phyloP scores from a whole-genome alignment of 2,329 filamentous ascomycete species.

The Colletotrichum sublineola region DNA sequence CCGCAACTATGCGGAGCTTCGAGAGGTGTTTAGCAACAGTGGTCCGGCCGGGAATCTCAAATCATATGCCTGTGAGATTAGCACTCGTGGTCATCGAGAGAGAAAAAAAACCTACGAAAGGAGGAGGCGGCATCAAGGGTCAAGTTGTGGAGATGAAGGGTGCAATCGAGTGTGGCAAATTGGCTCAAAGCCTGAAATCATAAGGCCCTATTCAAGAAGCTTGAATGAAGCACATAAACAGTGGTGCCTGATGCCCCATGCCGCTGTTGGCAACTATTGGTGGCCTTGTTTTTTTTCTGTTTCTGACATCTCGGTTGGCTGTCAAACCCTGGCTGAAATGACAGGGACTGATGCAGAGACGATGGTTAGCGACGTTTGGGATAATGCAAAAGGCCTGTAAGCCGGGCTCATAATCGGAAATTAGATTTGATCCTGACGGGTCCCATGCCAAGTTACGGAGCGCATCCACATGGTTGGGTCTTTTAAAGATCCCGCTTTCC shows the following conservation, averaged over 20 bases:
- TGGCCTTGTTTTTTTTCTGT: not conserved
- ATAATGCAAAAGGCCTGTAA: slow-evolving; percentile 31
- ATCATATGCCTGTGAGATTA: slow-evolving; percentile 33
- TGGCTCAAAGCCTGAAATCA: slow-evolving; percentile 4
- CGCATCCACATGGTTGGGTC: slow-evolving; percentile 3
- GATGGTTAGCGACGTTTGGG: slow-evolving; percentile 40
- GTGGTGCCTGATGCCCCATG: slow-evolving; percentile 9
- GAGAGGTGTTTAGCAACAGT: slow-evolving; percentile 35
- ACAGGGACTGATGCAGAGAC: slow-evolving; percentile 34
- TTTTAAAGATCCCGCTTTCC: slow-evolving; percentile 31
- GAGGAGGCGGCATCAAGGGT: slow-evolving; percentile 23
- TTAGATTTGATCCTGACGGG: slow-evolving; percentile 32
- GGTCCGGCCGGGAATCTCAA: slow-evolving; percentile 39
- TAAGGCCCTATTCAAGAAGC: slow-evolving; percentile 30
- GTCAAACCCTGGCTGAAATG: slow-evolving; percentile 35
- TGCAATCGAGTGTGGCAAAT: slow-evolving; percentile 18
- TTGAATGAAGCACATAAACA: slow-evolving; percentile 34
- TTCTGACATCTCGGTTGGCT: slow-evolving; percentile 30
- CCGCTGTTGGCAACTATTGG: slow-evolving; percentile 12
- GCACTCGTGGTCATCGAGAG: slow-evolving; percentile 10
- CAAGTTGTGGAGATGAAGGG: slow-evolving; percentile 24
- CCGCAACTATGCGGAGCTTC: slow-evolving; percentile 41
- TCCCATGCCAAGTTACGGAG: not conserved
- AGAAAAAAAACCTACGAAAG: slow-evolving; percentile 25
- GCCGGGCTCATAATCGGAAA: slow-evolving; percentile 37